A percentile compares a stretch with the other conserved stretches of the same genome.
Conservation (phyloP, 1,139 yeast species). For the Yamadazyma kanchanaburiensis region DNA sequence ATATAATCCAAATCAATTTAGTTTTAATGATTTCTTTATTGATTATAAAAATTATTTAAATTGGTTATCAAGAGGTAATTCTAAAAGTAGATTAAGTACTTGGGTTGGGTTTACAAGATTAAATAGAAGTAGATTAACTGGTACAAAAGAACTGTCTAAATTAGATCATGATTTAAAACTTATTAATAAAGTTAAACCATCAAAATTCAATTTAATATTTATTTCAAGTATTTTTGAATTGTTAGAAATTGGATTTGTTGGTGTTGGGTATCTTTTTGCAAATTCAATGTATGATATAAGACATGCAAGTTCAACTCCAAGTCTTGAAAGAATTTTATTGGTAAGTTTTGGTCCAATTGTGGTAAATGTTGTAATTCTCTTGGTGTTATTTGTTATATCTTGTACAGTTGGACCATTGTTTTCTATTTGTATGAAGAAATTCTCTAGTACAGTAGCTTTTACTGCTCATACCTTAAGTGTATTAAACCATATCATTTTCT, state of each 20-base stretch:
- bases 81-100: conserved; percentile 22
- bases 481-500: conserved; percentile 39
- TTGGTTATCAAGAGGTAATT: conserved; percentile 48
- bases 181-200: conserved; percentile 37
- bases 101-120: conserved; percentile 43
- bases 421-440: conserved; percentile 28
- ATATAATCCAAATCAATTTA: conserved; percentile 51
- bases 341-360: conserved; percentile 47
- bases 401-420: conserved; percentile 44
- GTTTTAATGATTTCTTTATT: conserved; percentile 45
- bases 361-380: conserved; percentile 36
- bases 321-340: conserved; percentile 37
- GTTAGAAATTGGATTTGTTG: conserved; percentile 23
- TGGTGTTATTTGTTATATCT: conserved; percentile 40
- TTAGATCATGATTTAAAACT: conserved; percentile 20
- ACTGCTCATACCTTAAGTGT: conserved; percentile 43
- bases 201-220: conserved; percentile 30
- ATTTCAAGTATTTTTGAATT: conserved; percentile 30
- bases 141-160: conserved; percentile 29
- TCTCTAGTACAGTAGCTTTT: conserved; percentile 44
- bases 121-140: conserved; percentile 41
- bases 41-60: conserved; percentile 40
- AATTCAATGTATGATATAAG: conserved; percentile 41
- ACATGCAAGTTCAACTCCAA: conserved; percentile 24
- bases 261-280: conserved; percentile 40